phyloP scores from a whole-genome alignment of 192 early-diverging fungal genomes.

The Geranomyces variabilis region DNA sequence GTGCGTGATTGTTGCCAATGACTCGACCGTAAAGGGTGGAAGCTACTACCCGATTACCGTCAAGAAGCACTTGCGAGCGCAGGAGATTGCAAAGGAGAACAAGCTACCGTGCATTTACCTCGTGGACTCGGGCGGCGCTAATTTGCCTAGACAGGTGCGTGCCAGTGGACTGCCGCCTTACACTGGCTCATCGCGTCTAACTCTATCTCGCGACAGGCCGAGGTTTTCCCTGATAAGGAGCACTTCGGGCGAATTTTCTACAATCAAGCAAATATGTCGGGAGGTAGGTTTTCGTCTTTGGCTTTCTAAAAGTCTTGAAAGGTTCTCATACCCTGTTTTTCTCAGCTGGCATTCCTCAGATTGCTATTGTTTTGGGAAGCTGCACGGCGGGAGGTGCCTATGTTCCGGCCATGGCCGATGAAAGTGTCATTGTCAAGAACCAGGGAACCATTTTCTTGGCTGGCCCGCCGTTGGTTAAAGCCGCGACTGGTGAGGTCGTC shows the following conservation, averaged over 20 bases:
- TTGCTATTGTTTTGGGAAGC: constrained; percentile 96
- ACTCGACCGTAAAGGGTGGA: constrained; percentile 97
- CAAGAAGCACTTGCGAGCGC: constrained; percentile 96
- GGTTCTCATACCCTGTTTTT: background rate
- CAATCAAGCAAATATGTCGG: constrained; percentile 77
- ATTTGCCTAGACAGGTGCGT: constrained; percentile 67
- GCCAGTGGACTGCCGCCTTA: too few relatives aligned
- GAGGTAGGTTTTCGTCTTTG: constrained; percentile 26
- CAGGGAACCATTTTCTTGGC: constrained; percentile 98
- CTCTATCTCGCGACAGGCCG: constrained; percentile 61
- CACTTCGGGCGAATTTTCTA: constrained; percentile 94
- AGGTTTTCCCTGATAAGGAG: constrained; percentile 92
- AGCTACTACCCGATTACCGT: constrained; percentile 91
- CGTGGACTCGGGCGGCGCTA: constrained; percentile 95
- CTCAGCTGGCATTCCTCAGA: constrained; percentile 82
- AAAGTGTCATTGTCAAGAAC: constrained; percentile 92
- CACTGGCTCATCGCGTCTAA: too few relatives aligned
- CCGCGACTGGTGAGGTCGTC: constrained; percentile 94
- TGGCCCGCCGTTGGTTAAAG: constrained; percentile 93
- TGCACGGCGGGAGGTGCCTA: constrained; percentile 95
- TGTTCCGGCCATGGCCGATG: constrained; percentile 98
- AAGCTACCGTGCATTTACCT: constrained; percentile 91
- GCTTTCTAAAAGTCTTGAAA: background rate
- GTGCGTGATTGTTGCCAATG: constrained; percentile 97
- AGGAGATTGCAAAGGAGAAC: constrained; percentile 96